These are phyloP conservation scores for Typha latifolia DNA, from an alignment of 176 grass and related monocot genomes.

Conservation along the genomic window DNA sequence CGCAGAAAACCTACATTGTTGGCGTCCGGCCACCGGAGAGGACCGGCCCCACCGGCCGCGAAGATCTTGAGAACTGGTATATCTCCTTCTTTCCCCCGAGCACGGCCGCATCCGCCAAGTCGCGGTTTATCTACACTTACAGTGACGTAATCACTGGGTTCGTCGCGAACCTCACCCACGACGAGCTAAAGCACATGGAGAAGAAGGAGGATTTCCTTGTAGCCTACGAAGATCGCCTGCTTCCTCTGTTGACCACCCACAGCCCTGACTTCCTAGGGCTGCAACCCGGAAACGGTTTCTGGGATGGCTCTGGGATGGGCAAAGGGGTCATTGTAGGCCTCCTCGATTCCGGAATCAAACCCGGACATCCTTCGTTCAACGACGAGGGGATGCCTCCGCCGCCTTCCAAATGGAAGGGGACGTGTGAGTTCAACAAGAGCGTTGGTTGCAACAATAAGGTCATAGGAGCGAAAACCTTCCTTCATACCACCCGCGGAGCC, in stretches of 20 bases:
- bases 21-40: conserved; percentile 17
- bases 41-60: not conserved
- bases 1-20: conserved; percentile 22
- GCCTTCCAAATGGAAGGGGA: conserved; percentile 35
- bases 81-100: conserved; percentile 37
- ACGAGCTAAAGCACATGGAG: conserved; percentile 17
- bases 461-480: conserved; percentile 20
- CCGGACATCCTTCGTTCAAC: conserved; percentile 32
- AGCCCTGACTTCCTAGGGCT: conserved; percentile 36
- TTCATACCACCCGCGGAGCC: not conserved
- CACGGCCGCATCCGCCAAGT: not conserved
- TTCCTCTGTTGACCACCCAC: conserved; percentile 38
- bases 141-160: conserved; percentile 33
- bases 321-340: conserved; percentile 35
- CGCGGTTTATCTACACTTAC: conserved; percentile 37
- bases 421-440: conserved; percentile 18
- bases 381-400: conserved; percentile 35
- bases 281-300: conserved; percentile 5
- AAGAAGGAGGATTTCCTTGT: conserved; percentile 28
- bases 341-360: conserved; percentile 31
- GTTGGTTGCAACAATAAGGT: conserved; percentile 37
- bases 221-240: conserved; percentile 13
- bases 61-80: conserved; percentile 33
- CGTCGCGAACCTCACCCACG: conserved; percentile 18
- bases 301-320: conserved; percentile 32